Evolutionary conservation across 352 stramenopile species (phyloP).

Genomic region (Phytophthora agathidicida): DNA sequence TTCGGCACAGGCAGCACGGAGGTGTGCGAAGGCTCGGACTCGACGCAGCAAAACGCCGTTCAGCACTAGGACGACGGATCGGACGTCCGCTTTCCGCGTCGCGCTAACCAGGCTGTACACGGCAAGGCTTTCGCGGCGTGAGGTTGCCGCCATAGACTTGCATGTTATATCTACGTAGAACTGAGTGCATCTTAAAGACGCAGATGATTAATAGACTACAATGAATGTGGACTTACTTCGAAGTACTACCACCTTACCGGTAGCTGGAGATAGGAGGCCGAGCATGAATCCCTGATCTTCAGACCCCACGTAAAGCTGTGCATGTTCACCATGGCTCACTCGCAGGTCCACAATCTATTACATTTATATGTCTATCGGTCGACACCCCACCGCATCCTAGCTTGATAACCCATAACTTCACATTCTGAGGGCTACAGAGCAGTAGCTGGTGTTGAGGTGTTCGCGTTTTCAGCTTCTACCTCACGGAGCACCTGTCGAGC

Average conservation of each 20-base stretch:
- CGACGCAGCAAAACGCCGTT: not conserved
- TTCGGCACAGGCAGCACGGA: slow-evolving; percentile 28
- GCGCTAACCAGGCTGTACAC: not conserved
- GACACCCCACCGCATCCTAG: not conserved
- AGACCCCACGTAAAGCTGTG: no score
- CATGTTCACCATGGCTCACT: no score
- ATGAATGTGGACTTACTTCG: no score
- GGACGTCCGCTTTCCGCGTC: not conserved
- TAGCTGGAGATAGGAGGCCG: no score
- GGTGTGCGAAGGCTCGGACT: slow-evolving; percentile 24
- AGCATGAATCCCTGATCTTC: no score
- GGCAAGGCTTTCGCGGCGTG: not conserved
- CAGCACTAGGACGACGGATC: slow-evolving; percentile 12
- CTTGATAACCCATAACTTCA: not conserved
- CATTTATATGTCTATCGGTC: slow-evolving; percentile 15
- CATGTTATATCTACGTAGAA: not conserved
- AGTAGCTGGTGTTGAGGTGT: not conserved
- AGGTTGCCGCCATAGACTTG: not conserved
- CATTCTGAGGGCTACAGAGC: not conserved
- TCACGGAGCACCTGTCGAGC: slow-evolving; percentile 70
- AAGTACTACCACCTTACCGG: no score
- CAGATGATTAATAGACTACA: not conserved
- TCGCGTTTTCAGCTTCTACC: slow-evolving; percentile 27
- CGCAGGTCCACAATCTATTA: slow-evolving; percentile 23
- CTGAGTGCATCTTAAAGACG: slow-evolving; percentile 3